Evolutionary conservation across 768 basidiomycete species (phyloP), one percentile per base, ranked within the genome.

Genomic region (Lactifluus subvellereus): DNA sequence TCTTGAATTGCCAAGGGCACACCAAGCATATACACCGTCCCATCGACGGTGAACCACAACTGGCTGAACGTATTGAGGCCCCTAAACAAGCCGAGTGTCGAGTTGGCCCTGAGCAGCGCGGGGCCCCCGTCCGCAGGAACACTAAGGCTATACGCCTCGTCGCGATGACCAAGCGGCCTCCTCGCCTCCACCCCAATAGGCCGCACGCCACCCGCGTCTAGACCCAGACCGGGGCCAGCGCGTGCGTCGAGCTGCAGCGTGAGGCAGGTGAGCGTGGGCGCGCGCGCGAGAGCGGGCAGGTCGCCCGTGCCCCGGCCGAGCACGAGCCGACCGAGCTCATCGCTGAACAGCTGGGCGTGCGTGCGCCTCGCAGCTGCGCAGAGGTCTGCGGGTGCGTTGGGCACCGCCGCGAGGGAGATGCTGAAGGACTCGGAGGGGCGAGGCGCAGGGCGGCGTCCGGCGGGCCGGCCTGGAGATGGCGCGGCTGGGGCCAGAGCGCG

Each of bases 311-410:
- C 86, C 53, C 86, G 83, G 16, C 83, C 84, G 30, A 84, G 77
- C 40, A 82, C 77, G 45, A 90, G 81, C 13, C 83, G 75, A 62
- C 80, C 78, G 27, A 86, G 81, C 67, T 83, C 80, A 72, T 89
- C 88, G 6, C 74, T 78, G 37, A 16, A 22, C 10, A 67, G 40
- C 2, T 51, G 76, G 2, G 58, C 45, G 62, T 76, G 77, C 0
- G 85, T 82, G 48, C 80, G 81, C 8, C 71, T 51, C 32, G 84
- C 77, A 47, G 88, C 88, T n/a, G 79, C 80, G 22, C 76, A 60
- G 49, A 90, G 76, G 71, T 90, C 88, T 20, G 72, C 65, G 0
- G 87, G 85, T 1, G 82, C 72, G 50, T 76, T 71, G 27, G 71
- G 62, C 40, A 83, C 69, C n/a, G 73, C 47, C 3, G 2, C 66